A percentile compares a stretch with the other conserved stretches of the same genome.
phyloP scores from a whole-genome alignment of 495 filamentous ascomycete genomes.

The Tuber aestivum region DNA sequence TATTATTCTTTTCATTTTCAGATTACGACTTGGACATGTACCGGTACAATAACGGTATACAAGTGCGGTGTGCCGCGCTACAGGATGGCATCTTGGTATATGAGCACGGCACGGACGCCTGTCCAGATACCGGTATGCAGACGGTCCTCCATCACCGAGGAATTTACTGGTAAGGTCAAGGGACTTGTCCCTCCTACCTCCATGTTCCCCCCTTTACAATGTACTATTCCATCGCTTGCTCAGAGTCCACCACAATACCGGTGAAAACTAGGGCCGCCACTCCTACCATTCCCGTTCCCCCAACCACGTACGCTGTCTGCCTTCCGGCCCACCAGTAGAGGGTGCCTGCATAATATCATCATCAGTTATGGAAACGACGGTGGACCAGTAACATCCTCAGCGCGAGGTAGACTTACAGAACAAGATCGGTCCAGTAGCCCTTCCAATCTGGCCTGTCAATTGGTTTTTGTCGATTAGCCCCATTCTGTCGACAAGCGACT shows the following conservation, averaged over 20 bases:
- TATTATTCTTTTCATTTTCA: too few relatives aligned
- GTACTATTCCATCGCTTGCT: constrained; percentile 5
- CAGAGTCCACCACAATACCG: constrained; percentile 46
- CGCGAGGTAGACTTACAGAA: constrained; percentile 56
- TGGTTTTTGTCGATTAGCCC: constrained; percentile 10
- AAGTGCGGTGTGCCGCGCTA: neutral
- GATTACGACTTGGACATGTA: neutral
- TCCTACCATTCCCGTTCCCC: constrained; percentile 68
- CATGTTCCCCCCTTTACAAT: neutral
- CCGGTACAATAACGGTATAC: too few relatives aligned
- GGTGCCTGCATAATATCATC: constrained; percentile 45
- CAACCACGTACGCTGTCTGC: constrained; percentile 73
- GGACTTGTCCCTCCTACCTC: neutral
- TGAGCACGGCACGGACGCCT: neutral
- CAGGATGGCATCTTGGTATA: neutral
- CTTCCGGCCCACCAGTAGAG: constrained; percentile 98
- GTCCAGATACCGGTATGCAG: neutral
- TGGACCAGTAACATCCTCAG: too few relatives aligned
- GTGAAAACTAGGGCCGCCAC: constrained; percentile 68
- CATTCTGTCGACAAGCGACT: neutral
- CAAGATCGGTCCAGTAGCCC: constrained; percentile 75
- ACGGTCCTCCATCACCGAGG: neutral
- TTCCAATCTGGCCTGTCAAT: constrained; percentile 66
- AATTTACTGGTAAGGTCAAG: neutral
- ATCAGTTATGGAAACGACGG: neutral